Evolutionary conservation across 2,329 filamentous ascomycete genomes (phyloP), one percentile per base, ranked within the genome.

Genomic region (Trichophyton equinum): DNA sequence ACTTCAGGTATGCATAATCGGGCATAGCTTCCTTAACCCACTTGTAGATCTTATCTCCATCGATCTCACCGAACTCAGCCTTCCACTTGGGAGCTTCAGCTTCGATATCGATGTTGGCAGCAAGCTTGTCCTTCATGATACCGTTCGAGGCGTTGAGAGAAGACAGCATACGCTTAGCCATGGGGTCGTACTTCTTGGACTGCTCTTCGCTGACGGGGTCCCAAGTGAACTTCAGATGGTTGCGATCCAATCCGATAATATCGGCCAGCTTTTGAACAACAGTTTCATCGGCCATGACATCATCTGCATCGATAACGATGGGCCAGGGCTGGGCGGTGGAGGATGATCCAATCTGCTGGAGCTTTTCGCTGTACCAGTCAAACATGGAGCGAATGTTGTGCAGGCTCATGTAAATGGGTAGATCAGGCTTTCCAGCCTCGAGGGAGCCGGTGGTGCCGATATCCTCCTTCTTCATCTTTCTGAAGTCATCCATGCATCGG

Each of bases 1-100:
- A 67, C 62, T 67, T 69, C 49, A 76, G 60, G 62, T 70, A 76
- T 62, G 73, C 69, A 64, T 76, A 76, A 59, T 75, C 73, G n/a
- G 68, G 66, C 73, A 75, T 74, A 0, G 72, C 69, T 30, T 68
- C 67, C 20, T 60, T 15, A n/a, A 73, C 70, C 36, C 64, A 63
- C 40, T 66, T 65, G 61, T 69, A 65, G 49, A 74, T 51, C 20
- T 65, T 40, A 15, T 40, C 33, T 13, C 66, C 68, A 18, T 62
- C 56, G 51, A 68, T 65, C 38, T 69, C 67, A 2, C 71, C 72
- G 60, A 73, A 73, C 60, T 74, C 72, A 11, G 65, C 65, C 58
- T 65, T 69, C 74, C 74, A 76, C 61, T 71, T 70, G 30, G 62
- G 60, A 11, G 62, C 62, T 58, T 74, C 73, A 3, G 60, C 67